Base-by-base conservation (phyloP, 768 basidiomycete species). In the Pluteus cervinus region DNA sequence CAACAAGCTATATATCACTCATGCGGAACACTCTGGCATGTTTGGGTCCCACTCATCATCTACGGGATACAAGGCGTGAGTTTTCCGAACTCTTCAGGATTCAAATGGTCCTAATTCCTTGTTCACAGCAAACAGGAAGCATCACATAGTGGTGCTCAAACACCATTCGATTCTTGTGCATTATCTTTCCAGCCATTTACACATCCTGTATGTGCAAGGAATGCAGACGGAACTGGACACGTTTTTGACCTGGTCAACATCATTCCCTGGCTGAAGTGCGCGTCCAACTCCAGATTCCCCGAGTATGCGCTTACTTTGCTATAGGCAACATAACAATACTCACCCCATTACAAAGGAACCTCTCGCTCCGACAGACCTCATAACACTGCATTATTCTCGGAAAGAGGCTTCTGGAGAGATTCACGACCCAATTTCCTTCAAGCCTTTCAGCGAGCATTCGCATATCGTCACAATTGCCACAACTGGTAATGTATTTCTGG, bases 371-470 rank as follows among this genome's bases (percentile, higher is more conserved):
- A 68, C 77, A 5, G 82, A 86, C 42, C 73, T 91, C 38, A 83
- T 90, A 31, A 73, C 75, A n/a, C 70, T 90, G 21, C 72, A 86
- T 53, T 91, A 90, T 52, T 77, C 81, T 1, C 73, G 89, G 44
- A 93, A 93, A 57, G 73, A 74, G 52, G 66, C 86, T 3, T 79
- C 89, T 17, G 86, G 86, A 25, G 86, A 91, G 58, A 76, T 88
- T 9, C 84, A 96, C 56, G 96, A 99, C 57, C 96, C 96, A 1
- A 91, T 99, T 29, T 90, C 91, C 3, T 99, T 94, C 76, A 98
- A 97, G 57, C 85, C 88, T 2, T 96, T 99, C 71, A 92, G 75
- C 54, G 85, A 94, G 45, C 94, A 98, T 56, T 93, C 94, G 1
- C 87, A 97, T 54, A 87, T 99, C 39, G 87, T 91, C 24, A 86